Conservation (phyloP, 225 moss, liverwort and hornwort genomes). For the Bryoerythrophyllum caledonicum region DNA sequence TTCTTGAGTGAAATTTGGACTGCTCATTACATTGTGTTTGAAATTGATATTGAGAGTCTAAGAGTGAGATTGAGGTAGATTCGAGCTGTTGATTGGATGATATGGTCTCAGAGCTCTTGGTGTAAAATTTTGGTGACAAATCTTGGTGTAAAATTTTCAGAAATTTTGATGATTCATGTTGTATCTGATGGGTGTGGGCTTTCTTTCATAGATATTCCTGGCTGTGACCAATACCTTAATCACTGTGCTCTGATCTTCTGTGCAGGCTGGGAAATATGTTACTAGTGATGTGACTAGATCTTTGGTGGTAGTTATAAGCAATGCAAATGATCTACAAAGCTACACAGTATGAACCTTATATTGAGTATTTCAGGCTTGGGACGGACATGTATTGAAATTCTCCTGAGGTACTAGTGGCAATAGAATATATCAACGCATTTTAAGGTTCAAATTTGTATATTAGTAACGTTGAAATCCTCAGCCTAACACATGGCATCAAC, state of each 20-base stretch:
- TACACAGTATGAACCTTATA: slow-evolving; percentile 76
- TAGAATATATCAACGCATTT: background rate
- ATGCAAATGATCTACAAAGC: slow-evolving; percentile 90
- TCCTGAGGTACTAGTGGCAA: background rate
- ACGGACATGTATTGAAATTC: slow-evolving; percentile 70
- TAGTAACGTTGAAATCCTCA: background rate
- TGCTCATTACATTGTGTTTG: slow-evolving; percentile 12
- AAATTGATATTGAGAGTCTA: background rate
- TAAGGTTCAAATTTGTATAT: slow-evolving; percentile 4
- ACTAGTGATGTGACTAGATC: slow-evolving; percentile 80
- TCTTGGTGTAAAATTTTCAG: background rate
- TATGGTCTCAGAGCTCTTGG: background rate
- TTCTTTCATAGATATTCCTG: slow-evolving; percentile 2
- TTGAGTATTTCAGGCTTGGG: slow-evolving; percentile 74
- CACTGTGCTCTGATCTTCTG: slow-evolving; percentile 22
- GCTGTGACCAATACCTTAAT: background rate
- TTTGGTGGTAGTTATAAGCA: slow-evolving; percentile 82
- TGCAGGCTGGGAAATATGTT: slow-evolving; percentile 84
- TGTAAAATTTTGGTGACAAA: background rate
- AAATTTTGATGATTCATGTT: background rate
- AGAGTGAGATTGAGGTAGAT: slow-evolving; percentile 7
- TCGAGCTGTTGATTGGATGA: slow-evolving; percentile 10
- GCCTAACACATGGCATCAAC: slow-evolving; percentile 4
- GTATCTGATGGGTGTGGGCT: background rate
- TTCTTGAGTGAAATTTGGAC: slow-evolving; percentile 4